Evolutionary conservation across 176 grass and related monocot species (phyloP), one percentile per base, ranked within the genome.

Genomic region (Juncus effusus): DNA sequence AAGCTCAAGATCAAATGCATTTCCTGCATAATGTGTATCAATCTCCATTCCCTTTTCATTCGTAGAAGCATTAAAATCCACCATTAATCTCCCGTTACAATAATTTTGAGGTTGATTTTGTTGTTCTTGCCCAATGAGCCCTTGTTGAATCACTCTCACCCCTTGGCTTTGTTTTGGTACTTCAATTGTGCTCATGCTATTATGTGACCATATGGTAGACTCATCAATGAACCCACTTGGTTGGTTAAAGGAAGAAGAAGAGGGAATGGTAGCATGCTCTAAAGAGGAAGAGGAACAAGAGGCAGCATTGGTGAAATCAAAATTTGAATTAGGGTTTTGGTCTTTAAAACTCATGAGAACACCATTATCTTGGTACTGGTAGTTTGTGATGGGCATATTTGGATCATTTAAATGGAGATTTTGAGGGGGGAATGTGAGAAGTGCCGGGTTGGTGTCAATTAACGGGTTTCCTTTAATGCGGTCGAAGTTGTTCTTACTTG

Each of bases 301-400:
- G n/a, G 87, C 79, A 40, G 67, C 85, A 71, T 87, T 87, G 50
- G 85, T 67, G 78, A 89, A 89, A 63, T 97, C 85, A 65, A 97
- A 77, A 4, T 72, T 74, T 36, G 59, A 2, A 54, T 62, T 59
- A 60, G 84, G 74, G 63, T 80, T 87, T 60, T 82, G 82, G 49
- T 87, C 83, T 35, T 41, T 93, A 63, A 94, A 99, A 36, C 76
- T 84, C 83, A 99, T 87, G 61, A 99, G 73, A 65, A 86, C 77
- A 51, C 63, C 61, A 28, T 69, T 60, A 69, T 76, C 83, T 4
- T 90, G 69, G 3, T 50, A 77, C 80, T 90, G 4, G 64, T 85
- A 94, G 7, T 65, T 74, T 45, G 62, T 64, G 13, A 75, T 79
- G 62, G 76, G 53, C 4, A 55, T 61, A 14, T 45, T 55, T 4